These are phyloP conservation scores for Yarrowia bubula DNA, from an alignment of 805 yeast genomes.

Conservation along the genomic window DNA sequence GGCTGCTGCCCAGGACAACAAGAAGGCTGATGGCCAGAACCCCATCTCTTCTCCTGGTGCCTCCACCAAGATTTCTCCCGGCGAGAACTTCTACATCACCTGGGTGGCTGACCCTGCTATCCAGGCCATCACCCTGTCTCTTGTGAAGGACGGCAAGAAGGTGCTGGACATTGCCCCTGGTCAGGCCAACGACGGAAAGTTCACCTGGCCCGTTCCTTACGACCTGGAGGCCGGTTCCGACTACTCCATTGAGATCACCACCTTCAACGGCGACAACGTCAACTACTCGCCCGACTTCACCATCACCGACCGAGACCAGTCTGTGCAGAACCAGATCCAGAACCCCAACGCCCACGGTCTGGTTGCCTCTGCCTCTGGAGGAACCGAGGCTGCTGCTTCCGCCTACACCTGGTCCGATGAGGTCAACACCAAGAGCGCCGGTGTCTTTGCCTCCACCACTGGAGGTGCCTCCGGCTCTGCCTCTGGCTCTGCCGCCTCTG, in stretches of 20 bases:
- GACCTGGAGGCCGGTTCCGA: constrained; percentile 12
- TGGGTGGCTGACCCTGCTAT: constrained; percentile 26
- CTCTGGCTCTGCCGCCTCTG: background rate
- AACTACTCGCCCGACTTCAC: constrained; percentile 25
- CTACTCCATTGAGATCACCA: constrained; percentile 26
- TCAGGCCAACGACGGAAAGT: constrained; percentile 23
- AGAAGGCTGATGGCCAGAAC: constrained; percentile 24
- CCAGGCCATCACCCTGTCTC: constrained; percentile 16
- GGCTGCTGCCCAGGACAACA: constrained; percentile 13
- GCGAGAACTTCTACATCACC: constrained; percentile 26
- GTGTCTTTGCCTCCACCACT: constrained; percentile 2
- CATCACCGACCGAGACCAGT: constrained; percentile 14
- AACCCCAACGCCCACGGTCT: constrained; percentile 28
- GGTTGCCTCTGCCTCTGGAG: constrained; percentile 26
- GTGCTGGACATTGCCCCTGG: constrained; percentile 20
- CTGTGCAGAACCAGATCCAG: constrained; percentile 23
- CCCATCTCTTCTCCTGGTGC: constrained; percentile 22
- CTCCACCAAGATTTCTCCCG: constrained; percentile 21
- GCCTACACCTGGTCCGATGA: constrained; percentile 16
- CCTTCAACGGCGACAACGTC: constrained; percentile 25
- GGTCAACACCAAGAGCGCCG: constrained; percentile 14
- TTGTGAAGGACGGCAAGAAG: constrained; percentile 16
- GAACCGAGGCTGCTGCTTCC: constrained; percentile 18
- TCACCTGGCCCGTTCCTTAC: constrained; percentile 22
- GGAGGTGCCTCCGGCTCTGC: constrained; percentile 6